Percentiles rank a stretch among this genome's conserved stretches.
Evolutionary conservation across 495 filamentous ascomycete species (phyloP).

Genomic region (Xylaria telfairii): DNA sequence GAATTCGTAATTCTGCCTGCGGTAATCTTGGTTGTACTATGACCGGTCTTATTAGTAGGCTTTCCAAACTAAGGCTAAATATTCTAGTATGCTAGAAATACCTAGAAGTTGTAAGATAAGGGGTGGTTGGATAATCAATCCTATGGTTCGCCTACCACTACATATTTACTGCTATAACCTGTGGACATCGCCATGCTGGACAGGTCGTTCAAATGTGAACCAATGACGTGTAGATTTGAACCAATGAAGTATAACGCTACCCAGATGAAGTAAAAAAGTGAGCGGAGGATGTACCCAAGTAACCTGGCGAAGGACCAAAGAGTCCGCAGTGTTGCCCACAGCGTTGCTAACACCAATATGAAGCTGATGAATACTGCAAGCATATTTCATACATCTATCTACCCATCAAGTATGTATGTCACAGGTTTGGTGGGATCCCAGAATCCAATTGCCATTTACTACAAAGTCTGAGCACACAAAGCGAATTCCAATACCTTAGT

Average conservation of each 20-base stretch:
- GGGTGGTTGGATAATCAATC: neutral
- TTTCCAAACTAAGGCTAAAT: neutral
- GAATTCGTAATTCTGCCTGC: neutral
- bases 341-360: neutral
- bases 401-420: neutral
- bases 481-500: neutral
- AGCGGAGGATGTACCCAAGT: too few relatives aligned
- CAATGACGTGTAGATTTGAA: neutral
- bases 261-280: too few relatives aligned
- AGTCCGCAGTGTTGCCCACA: too few relatives aligned
- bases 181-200: neutral
- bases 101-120: neutral
- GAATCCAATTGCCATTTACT: neutral
- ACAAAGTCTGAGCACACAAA: slow-evolving; percentile 9
- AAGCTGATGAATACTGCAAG: too few relatives aligned
- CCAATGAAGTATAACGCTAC: too few relatives aligned
- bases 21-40: neutral
- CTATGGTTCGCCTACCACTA: neutral
- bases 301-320: too few relatives aligned
- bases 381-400: neutral
- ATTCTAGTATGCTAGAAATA: neutral
- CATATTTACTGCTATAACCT: too few relatives aligned
- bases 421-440: too few relatives aligned
- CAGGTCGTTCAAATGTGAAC: neutral
- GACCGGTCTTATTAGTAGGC: neutral